These are phyloP conservation scores for Alternaria burnsii DNA, from an alignment of 2,329 filamentous ascomycete species.

Conservation along the genomic window DNA sequence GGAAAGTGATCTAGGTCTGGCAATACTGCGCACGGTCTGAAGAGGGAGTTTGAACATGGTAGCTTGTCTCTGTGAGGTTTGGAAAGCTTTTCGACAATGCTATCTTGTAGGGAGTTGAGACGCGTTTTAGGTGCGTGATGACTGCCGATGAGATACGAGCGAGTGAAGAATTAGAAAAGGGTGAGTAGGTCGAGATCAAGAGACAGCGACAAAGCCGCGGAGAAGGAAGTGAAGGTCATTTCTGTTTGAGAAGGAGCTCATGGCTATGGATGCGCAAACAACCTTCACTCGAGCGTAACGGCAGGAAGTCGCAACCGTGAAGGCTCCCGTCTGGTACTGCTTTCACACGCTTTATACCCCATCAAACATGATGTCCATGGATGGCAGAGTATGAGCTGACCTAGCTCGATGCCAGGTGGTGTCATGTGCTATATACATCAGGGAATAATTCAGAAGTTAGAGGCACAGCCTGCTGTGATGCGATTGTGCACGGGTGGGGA, in stretches of 20 bases:
- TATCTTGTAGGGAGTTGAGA: not conserved
- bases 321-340: not conserved
- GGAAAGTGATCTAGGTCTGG: not conserved
- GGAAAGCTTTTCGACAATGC: not conserved
- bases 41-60: constrained; percentile 9
- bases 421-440: not conserved
- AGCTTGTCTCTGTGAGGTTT: not conserved
- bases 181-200: not conserved
- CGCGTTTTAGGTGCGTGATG: not conserved
- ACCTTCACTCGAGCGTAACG: not conserved
- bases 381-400: not conserved
- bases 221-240: not conserved
- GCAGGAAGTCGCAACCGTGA: not conserved
- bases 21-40: not conserved
- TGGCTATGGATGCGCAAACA: not conserved
- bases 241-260: not conserved
- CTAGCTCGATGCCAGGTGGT: not conserved
- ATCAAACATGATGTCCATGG: not conserved
- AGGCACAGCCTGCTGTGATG: not conserved
- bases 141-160: not conserved
- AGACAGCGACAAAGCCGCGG: not conserved
- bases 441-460: not conserved
- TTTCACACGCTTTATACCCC: not conserved
- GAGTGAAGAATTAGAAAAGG: not conserved
- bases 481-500: not conserved